A percentile compares a stretch with the other conserved stretches of the same genome.
phyloP scores from a whole-genome alignment of 371 early-diverging fungal genomes.

The Mucor indicus region DNA sequence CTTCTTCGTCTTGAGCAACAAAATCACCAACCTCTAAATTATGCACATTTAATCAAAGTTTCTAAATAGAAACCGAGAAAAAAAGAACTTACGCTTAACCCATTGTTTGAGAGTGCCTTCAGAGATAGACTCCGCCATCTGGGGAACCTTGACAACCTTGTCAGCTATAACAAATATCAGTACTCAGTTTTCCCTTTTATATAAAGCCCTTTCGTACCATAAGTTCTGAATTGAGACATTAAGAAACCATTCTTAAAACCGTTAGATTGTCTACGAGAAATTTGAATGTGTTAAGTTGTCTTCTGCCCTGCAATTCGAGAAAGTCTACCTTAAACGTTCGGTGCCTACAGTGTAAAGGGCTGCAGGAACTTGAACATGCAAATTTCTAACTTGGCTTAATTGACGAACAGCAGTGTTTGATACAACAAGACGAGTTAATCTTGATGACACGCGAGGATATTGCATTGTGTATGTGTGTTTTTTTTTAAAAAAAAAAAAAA shows the following conservation, averaged over 20 bases:
- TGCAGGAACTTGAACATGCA: conserved; percentile 42
- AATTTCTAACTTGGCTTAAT: conserved; percentile 33
- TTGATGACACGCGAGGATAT: conserved; percentile 26
- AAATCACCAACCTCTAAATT: conserved; percentile 90
- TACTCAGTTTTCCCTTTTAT: too few species aligned
- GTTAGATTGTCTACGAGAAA: conserved; percentile 21
- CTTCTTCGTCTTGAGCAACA: conserved; percentile 90
- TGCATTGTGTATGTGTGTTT: too few species aligned
- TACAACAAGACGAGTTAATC: conserved; percentile 13
- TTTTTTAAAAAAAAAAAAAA: too few species aligned
- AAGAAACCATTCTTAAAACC: conserved; percentile 12
- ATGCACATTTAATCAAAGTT: too few species aligned
- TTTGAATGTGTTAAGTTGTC: not conserved
- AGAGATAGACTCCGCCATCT: conserved; percentile 96
- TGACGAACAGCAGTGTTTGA: conserved; percentile 15
- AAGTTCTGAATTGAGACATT: conserved; percentile 39
- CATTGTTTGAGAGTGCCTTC: conserved; percentile 95
- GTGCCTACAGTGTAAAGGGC: conserved; percentile 32
- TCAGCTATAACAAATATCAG: conserved; percentile 52
- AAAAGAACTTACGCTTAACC: conserved; percentile 93
- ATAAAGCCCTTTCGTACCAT: conserved; percentile 20
- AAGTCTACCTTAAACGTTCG: conserved; percentile 31
- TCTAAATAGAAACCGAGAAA: too few species aligned
- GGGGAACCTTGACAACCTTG: conserved; percentile 88
- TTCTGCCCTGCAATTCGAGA: not conserved